Evolutionary conservation across 257 asterid genomes (phyloP).

Genomic region (Apocynum venetum): DNA sequence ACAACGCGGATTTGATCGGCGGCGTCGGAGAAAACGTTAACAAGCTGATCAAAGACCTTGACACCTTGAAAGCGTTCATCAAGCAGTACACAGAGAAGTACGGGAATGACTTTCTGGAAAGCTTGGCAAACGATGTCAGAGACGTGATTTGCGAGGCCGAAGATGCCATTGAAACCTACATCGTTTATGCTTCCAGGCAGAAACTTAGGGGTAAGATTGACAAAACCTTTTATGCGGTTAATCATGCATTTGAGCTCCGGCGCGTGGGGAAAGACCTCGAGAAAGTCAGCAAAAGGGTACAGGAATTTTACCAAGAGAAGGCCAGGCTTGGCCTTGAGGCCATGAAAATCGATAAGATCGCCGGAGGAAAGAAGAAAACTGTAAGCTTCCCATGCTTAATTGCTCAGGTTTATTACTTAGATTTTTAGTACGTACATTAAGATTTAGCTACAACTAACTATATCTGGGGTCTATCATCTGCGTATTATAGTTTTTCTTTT

Average conservation of each 20-base stretch:
- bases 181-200: slow-evolving; percentile 10
- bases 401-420: no score
- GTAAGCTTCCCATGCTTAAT: not conserved
- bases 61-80: slow-evolving; percentile 2
- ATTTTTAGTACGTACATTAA: no score
- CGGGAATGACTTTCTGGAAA: slow-evolving; percentile 5
- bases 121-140: not conserved
- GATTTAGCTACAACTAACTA: no score
- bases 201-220: not conserved
- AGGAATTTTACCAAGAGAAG: slow-evolving; percentile 6
- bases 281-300: slow-evolving; percentile 2
- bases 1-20: slow-evolving; percentile 4
- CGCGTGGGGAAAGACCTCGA: not conserved
- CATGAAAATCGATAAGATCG: not conserved
- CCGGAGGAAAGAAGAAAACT: not conserved
- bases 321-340: not conserved
- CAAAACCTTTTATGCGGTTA: not conserved
- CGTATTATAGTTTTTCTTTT: no score
- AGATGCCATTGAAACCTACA: slow-evolving; percentile 24
- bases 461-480: no score
- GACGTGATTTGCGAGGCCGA: slow-evolving; percentile 20
- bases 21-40: not conserved
- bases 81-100: not conserved
- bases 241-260: not conserved
- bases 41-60: not conserved